Evolutionary conservation across 805 yeast genomes (phyloP).

Genomic region (Lachancea mirantina): DNA sequence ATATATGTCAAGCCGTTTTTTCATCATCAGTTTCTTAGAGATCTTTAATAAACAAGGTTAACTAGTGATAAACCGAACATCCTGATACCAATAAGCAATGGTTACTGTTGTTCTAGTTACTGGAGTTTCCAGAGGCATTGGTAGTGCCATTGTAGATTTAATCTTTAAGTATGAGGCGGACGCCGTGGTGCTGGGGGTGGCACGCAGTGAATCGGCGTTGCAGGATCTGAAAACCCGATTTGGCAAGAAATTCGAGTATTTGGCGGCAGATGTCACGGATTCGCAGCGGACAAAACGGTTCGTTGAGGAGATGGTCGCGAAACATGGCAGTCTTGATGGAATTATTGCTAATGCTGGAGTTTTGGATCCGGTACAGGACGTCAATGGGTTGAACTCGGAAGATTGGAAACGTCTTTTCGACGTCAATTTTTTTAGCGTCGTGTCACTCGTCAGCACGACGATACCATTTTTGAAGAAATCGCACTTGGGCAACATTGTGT

Average conservation of each 20-base stretch:
- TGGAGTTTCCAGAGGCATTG: constrained; percentile 73
- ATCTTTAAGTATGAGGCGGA: constrained; percentile 33
- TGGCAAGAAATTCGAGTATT: constrained; percentile 45
- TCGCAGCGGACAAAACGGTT: constrained; percentile 27
- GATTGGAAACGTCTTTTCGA: constrained; percentile 64
- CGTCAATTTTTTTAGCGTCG: constrained; percentile 70
- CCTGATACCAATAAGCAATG: too few relatives aligned
- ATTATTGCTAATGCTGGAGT: constrained; percentile 77
- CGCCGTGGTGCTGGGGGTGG: constrained; percentile 54
- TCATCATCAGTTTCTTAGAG: too few relatives aligned
- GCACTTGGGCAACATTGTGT: constrained; percentile 53
- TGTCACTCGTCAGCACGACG: constrained; percentile 46
- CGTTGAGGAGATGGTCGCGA: constrained; percentile 38
- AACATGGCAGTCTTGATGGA: constrained; percentile 54
- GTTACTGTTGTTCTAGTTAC: constrained; percentile 41
- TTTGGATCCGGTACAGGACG: constrained; percentile 65
- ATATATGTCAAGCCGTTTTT: too few relatives aligned
- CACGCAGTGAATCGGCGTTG: constrained; percentile 53
- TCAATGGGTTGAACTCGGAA: constrained; percentile 34
- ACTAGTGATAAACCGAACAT: not conserved
- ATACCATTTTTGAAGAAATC: constrained; percentile 50
- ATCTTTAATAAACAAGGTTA: not conserved
- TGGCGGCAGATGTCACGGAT: constrained; percentile 57
- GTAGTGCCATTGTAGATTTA: constrained; percentile 61
- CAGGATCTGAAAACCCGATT: constrained; percentile 36